phyloP scores from a whole-genome alignment of 345 rosid species.

The Rhodomyrtus tomentosa region DNA sequence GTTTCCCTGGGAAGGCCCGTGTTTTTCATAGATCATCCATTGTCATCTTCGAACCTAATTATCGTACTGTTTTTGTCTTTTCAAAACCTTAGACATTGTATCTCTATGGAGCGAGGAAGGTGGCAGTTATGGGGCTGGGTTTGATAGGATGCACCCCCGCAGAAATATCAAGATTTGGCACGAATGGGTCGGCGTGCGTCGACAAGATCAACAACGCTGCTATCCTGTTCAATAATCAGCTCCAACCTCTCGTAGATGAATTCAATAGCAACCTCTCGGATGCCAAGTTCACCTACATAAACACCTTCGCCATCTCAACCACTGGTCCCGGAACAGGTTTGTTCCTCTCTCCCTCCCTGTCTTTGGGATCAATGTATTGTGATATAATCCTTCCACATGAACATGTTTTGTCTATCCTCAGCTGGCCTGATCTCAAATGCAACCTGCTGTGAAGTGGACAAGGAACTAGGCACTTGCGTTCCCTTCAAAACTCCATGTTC shows the following conservation, averaged over 20 bases:
- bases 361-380: neutral
- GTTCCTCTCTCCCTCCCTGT: neutral
- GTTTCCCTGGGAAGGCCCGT: neutral
- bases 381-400: neutral
- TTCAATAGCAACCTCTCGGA: conserved; percentile 9
- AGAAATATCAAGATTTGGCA: conserved; percentile 3
- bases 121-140: conserved; percentile 25
- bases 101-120: conserved; percentile 21
- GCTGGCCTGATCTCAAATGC: neutral
- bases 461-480: neutral
- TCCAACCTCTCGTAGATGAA: conserved; percentile 2
- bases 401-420: neutral
- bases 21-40: neutral
- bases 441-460: neutral
- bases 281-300: conserved; percentile 19
- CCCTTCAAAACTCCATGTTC: neutral
- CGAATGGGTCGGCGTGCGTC: conserved; percentile 7
- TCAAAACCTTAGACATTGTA: conserved; percentile 8
- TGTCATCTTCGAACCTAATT: neutral
- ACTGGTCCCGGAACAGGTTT: neutral
- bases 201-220: conserved; percentile 4
- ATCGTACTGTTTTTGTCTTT: neutral
- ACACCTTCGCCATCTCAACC: neutral
- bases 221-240: conserved; percentile 11
- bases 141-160: conserved; percentile 12